Conservation (phyloP, 495 filamentous ascomycete genomes). For the Penicillium samsonianum region DNA sequence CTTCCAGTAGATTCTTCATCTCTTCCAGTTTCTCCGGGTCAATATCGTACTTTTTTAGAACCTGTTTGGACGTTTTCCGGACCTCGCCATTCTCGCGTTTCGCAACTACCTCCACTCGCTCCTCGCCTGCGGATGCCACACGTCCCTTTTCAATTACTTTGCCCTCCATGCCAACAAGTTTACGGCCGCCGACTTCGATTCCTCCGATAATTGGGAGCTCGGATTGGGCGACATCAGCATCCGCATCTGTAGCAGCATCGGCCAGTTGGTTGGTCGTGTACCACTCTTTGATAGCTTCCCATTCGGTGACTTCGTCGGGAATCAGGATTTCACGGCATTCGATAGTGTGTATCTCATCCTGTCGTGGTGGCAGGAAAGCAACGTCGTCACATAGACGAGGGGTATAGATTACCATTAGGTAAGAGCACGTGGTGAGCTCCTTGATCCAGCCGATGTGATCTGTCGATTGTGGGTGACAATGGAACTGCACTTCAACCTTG, state of each 20-base stretch:
- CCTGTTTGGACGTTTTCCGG: slow-evolving; percentile 55
- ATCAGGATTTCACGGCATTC: slow-evolving; percentile 71
- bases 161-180: slow-evolving; percentile 57
- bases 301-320: slow-evolving; percentile 57
- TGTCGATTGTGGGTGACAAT: slow-evolving; percentile 78
- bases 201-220: slow-evolving; percentile 56
- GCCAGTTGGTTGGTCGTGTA: slow-evolving; percentile 41
- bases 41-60: slow-evolving; percentile 69
- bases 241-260: slow-evolving; percentile 23
- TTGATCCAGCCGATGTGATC: slow-evolving; percentile 96
- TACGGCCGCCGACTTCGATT: slow-evolving; percentile 59
- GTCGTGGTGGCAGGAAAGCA: slow-evolving; percentile 84
- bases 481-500: slow-evolving; percentile 88
- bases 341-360: slow-evolving; percentile 75
- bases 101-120: slow-evolving; percentile 53
- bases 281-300: slow-evolving; percentile 55
- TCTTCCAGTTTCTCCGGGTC: slow-evolving; percentile 65
- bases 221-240: slow-evolving; percentile 11
- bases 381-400: slow-evolving; percentile 90
- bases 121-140: slow-evolving; percentile 41
- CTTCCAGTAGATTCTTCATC: slow-evolving; percentile 57
- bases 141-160: slow-evolving; percentile 56
- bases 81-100: slow-evolving; percentile 59
- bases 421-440: slow-evolving; percentile 89
- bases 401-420: slow-evolving; percentile 93